Conservation (phyloP, 176 grass and related monocot species). For the Carex myosuroides region DNA sequence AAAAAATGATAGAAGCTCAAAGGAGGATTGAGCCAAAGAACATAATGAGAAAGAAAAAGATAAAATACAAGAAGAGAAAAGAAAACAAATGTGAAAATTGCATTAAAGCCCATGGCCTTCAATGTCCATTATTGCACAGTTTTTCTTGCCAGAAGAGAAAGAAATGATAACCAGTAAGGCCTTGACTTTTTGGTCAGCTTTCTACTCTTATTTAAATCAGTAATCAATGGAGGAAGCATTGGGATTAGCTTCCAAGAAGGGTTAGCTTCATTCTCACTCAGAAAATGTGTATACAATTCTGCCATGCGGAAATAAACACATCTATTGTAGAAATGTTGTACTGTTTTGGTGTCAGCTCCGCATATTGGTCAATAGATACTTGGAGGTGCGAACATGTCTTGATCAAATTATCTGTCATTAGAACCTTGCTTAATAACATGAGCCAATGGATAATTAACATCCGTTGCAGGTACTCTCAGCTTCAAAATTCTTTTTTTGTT, state of each 20-base stretch:
- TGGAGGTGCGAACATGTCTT: not conserved
- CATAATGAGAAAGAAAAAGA: too few relatives aligned
- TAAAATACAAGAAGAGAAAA: not conserved
- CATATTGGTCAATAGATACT: not conserved
- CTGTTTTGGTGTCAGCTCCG: not conserved
- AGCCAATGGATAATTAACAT: not conserved
- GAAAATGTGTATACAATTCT: not conserved
- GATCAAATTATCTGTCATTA: too few relatives aligned
- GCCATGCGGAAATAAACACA: not conserved
- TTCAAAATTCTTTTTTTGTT: not conserved
- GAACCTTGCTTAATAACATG: too few relatives aligned
- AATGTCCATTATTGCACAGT: not conserved
- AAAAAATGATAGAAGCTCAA: too few relatives aligned
- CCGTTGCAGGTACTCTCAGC: not conserved
- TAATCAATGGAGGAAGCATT: not conserved
- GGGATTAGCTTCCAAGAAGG: not conserved
- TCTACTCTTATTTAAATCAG: not conserved
- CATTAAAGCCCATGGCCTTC: not conserved
- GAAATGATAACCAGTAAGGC: not conserved
- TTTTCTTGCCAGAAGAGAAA: not conserved
- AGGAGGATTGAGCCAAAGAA: too few relatives aligned
- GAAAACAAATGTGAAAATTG: not conserved
- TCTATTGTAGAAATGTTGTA: not conserved
- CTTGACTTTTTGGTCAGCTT: not conserved
- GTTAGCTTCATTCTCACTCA: not conserved